A percentile compares a stretch with the other conserved stretches of the same genome.
Evolutionary conservation across 148 eudicot species (phyloP).

Genomic region (Tetragonia tetragonoides): DNA sequence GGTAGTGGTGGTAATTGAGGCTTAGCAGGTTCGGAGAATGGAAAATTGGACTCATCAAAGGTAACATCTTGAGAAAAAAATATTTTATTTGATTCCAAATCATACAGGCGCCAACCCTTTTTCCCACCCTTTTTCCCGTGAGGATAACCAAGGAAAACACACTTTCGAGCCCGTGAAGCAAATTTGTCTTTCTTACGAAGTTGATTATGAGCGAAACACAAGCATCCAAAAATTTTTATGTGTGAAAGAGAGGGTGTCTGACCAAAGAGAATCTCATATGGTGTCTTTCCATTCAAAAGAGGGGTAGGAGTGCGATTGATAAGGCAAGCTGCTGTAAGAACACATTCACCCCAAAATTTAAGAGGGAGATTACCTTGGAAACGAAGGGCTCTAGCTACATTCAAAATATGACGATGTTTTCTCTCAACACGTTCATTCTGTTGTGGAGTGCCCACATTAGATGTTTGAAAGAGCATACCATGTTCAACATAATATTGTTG

Average conservation of each 20-base stretch:
- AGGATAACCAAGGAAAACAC: constrained; percentile 1
- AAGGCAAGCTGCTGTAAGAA: too few relatives aligned
- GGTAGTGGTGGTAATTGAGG: too few relatives aligned
- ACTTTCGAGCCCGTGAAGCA: background rate
- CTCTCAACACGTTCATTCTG: too few relatives aligned
- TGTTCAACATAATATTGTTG: too few relatives aligned
- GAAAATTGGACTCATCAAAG: background rate
- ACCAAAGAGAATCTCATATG: constrained; percentile 1
- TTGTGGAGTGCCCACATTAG: too few relatives aligned
- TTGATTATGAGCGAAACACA: background rate
- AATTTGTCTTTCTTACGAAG: background rate
- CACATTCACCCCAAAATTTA: too few relatives aligned
- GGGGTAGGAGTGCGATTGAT: background rate
- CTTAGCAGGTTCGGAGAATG: background rate
- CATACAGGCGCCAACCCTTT: background rate
- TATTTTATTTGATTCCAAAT: background rate
- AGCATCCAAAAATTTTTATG: background rate
- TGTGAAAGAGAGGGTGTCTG: background rate
- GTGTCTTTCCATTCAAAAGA: background rate
- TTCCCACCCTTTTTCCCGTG: too few relatives aligned
- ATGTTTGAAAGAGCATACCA: too few relatives aligned
- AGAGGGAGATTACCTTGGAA: too few relatives aligned
- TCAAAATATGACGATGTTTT: too few relatives aligned
- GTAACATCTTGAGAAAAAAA: background rate
- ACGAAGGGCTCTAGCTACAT: too few relatives aligned